Evolutionary conservation across 2,329 filamentous ascomycete species (phyloP), one percentile per base, ranked within the genome.

Genomic region (Claviceps sp.): DNA sequence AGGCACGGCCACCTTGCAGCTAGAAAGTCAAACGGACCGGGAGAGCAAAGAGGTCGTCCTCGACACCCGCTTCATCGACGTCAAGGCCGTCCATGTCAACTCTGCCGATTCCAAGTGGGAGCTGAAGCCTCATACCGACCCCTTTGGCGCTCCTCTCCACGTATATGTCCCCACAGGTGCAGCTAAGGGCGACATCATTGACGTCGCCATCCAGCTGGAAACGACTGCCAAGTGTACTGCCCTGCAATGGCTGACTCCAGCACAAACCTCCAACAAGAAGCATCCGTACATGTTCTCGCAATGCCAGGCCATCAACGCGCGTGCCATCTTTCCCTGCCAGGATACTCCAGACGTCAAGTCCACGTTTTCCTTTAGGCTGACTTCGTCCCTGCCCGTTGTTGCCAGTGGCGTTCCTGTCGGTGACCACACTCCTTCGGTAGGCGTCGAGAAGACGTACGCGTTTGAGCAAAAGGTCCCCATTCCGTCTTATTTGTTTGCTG

Each of bases 221-320:
- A 97, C 93, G 5, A 97, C 93, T 1, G 78, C 85, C 50, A 79
- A 86, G 61, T 96, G 91, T 68, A 95, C 90, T 11, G 91, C 91
- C 9, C 74, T 98, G 56, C 91, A 97, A 70, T 98, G 93, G 91
- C 78, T 98, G 67, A 90, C 86, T 0, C 88, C 89, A 2, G 85
- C 85, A 37, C 93, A 97, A 72, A 97, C 93, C 1, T 88, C 87
- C 54, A 96, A 95, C 77, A 90, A 89, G 73, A 93, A 89, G 69
- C 86, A 94, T 59, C 91, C 91, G 1, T 97, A 96, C 70, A 91
- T 97, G 83, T 97, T 97, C 73, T 94, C 88, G 45, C 93, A 97
- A 72, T 95, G 90, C 67, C 91, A 98, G 73, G 90, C 91, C 51
- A 97, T 96, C 62, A 90, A 97, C 63, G 88, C 88, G 44, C 83